Conservation (phyloP, 495 filamentous ascomycete species). For the Penicillium diatomitis region DNA sequence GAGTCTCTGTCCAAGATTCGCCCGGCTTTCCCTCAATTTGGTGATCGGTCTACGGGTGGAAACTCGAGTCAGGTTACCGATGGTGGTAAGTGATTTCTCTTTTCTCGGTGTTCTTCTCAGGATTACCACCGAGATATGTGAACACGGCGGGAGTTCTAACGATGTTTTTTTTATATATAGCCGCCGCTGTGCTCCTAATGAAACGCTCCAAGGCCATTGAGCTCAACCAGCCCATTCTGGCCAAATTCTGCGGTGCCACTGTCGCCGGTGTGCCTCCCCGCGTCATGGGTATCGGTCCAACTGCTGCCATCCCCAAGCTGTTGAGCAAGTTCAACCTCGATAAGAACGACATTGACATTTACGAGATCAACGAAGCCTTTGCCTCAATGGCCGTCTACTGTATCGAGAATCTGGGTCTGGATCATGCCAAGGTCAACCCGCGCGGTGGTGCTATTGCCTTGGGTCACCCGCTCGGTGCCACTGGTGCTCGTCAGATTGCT, state of each 20-base stretch:
- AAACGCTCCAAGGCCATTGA: constrained; percentile 80
- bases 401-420: constrained; percentile 63
- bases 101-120: background rate
- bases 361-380: constrained; percentile 97
- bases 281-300: constrained; percentile 96
- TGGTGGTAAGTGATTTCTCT: constrained; percentile 43
- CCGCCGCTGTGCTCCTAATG: constrained; percentile 88
- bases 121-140: background rate
- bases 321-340: constrained; percentile 67
- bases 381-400: constrained; percentile 97
- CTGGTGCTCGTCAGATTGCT: constrained; percentile 71
- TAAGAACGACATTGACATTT: constrained; percentile 78
- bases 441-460: constrained; percentile 73
- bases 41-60: constrained; percentile 82
- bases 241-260: constrained; percentile 88
- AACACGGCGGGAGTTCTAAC: constrained; percentile 4
- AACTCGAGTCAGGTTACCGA: constrained; percentile 95
- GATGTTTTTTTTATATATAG: constrained; percentile 22
- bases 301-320: constrained; percentile 90
- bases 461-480: constrained; percentile 75
- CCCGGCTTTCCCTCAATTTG: constrained; percentile 83
- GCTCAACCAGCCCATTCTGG: constrained; percentile 84
- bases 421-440: constrained; percentile 81
- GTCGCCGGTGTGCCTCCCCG: constrained; percentile 82
- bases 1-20: constrained; percentile 78